Base-by-base conservation (phyloP, 208 protist genomes). In the Strigomonas galati region DNA sequence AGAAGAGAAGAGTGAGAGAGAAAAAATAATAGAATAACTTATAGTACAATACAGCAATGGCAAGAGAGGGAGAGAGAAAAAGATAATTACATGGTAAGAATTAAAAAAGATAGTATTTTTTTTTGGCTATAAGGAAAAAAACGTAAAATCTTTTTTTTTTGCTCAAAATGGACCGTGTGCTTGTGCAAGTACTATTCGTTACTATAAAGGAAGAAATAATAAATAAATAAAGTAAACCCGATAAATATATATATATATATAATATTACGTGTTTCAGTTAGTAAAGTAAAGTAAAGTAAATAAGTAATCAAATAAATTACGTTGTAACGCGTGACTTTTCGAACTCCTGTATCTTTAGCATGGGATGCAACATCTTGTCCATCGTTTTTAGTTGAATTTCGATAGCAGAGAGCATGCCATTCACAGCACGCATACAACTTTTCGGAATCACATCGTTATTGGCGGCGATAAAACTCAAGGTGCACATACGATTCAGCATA, bases 301-400 rank as follows among this genome's bases (percentile, higher is more conserved):
- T n/a, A n/a, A n/a, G n/a, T 26, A 10, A 9, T 9, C 7, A 23
- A 9, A 28, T 40, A 14, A 46, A 7, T 19, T 15, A 46, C 7
- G 46, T 4, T 21, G 73, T 37, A 5, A 76, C 70, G 2, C 76
- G 71, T 15, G 67, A 78, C 53, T 75, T 76, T 32, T 82, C 76
- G 51, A 68, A 82, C 58, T 82, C 76, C 56, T 82, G 67, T 30
- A 82, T 57, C 35, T 71, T 61, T 28, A 82, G 67, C 66, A 82
- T 82, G n/a, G 62, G 71, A 2, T 52, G 67, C 21, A 82, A 54
- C 51, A 82, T 35, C 35, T 72, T 44, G 21, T 19, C 53, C 53
- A 82, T 3, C 4, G 67, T 67, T 40, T 78, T 74, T 32, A 82
- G 59, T 12, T 78, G 56, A 27, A 82, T 62, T 53, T 77, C 71